Base-by-base conservation (phyloP, 352 stramenopile species). In the Phytophthora cryptogea region DNA sequence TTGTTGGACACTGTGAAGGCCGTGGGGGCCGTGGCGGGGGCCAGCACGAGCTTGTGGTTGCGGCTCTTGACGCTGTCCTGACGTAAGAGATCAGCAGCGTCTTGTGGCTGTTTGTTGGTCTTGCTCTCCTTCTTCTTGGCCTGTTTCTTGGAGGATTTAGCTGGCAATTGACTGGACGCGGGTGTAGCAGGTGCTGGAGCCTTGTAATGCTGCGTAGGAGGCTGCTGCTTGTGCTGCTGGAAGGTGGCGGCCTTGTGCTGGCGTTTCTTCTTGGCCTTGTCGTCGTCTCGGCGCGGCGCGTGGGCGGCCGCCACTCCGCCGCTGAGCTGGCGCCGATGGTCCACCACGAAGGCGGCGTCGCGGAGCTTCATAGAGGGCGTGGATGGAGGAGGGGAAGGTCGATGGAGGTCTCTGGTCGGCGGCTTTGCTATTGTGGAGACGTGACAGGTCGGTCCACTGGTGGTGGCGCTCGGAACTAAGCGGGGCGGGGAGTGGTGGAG, bases 51-150 rank as follows among this genome's bases (percentile, higher is more conserved):
- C 50, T 82, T 84, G 66, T 85, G 77, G 65, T 91, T 88, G 35
- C 79, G 77, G 64, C 75, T 89, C 60, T 91, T 91, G 52, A 86
- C 66, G n/a, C 68, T 70, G 53, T 91, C 79, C 11, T 74, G 76
- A 5, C 75, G 66, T 53, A 85, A 44, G 11, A 66, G 31, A 27
- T 66, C 62, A 2, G 36, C 53, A 0, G 44, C 17, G 27, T 74
- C 37, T 10, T 55, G 37, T 17, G 30, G 57, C 32, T 69, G 71
- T 35, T 78, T 55, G 46, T 75, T 74, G 14, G 54, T 44, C 45
- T 83, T 70, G 43, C 71, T 80, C 27, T 77, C 66, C 54, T 68
- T 71, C 58, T 55, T 59, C 31, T 78, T 74, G 2, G 46, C 31
- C 35, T 67, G 57, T 53, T 80, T 66, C 54, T 68, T 74, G 30